Evolutionary conservation across 768 basidiomycete species (phyloP).

Genomic region (Tricholoma matsutake): DNA sequence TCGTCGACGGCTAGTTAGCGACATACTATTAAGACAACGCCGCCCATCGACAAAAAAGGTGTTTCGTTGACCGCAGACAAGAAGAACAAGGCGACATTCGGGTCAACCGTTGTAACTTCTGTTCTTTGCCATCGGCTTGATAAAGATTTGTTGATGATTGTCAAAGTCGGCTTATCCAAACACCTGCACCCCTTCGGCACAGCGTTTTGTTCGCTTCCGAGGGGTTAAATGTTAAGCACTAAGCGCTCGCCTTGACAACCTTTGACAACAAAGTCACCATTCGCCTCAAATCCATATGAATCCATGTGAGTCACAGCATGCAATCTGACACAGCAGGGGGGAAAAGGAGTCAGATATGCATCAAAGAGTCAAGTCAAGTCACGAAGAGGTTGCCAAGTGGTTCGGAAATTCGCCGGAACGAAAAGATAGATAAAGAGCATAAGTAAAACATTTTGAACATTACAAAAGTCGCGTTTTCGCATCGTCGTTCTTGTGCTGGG

Average conservation of each 20-base stretch:
- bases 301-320: not conserved
- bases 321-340: not conserved
- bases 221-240: not conserved
- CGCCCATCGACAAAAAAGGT: not conserved
- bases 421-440: not conserved
- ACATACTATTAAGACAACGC: not conserved
- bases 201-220: not conserved
- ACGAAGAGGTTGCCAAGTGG: not conserved
- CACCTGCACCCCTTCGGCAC: not conserved
- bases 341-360: not conserved
- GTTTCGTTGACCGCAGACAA: not conserved
- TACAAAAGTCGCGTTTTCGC: not conserved
- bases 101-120: not conserved
- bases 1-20: not conserved
- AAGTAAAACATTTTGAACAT: not conserved
- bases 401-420: not conserved
- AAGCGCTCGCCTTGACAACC: not conserved
- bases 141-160: not conserved
- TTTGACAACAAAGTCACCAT: slow-evolving; percentile 1
- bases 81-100: not conserved
- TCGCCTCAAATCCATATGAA: not conserved
- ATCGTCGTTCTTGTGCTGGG: not conserved
- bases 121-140: not conserved
- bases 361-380: not conserved
- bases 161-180: not conserved